These are phyloP conservation scores for Terfezia boudieri DNA, from an alignment of 495 filamentous ascomycete species.

Conservation along the genomic window DNA sequence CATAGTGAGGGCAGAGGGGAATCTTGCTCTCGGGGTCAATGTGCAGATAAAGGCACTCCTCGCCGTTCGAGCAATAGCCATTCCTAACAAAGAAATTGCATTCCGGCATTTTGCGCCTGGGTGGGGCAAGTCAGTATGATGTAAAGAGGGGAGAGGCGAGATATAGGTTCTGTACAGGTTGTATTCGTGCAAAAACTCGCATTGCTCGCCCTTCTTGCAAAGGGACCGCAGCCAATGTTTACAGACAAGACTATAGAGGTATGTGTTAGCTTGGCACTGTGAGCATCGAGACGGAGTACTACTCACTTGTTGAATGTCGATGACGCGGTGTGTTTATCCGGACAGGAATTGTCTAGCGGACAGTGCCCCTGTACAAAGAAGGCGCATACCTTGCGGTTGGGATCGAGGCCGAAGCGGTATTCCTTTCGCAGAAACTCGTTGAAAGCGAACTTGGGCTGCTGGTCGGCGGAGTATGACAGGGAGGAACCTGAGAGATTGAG, in stretches of 20 bases:
- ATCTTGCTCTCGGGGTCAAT: conserved; percentile 61
- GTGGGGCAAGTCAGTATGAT: not conserved
- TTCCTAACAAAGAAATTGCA: conserved; percentile 80
- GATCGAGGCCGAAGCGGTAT: conserved; percentile 19
- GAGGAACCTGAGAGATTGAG: conserved; percentile 5
- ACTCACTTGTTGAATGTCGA: conserved; percentile 16
- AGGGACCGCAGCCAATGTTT: conserved; percentile 96
- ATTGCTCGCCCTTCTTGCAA: conserved; percentile 79
- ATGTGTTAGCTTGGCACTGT: conserved; percentile 1
- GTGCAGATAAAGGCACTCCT: conserved; percentile 92
- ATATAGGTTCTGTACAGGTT: conserved; percentile 35
- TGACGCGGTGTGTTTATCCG: conserved; percentile 14
- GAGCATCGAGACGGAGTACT: not conserved
- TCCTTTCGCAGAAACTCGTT: conserved; percentile 18
- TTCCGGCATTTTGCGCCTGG: conserved; percentile 70
- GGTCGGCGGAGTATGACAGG: conserved; percentile 6
- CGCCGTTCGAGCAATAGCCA: conserved; percentile 83
- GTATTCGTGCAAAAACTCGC: conserved; percentile 96
- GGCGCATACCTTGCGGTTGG: conserved; percentile 15
- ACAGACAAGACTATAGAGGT: conserved; percentile 44
- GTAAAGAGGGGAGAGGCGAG: not conserved
- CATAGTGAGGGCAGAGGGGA: conserved; percentile 81
- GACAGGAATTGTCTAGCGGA: conserved; percentile 16
- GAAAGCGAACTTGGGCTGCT: conserved; percentile 14
- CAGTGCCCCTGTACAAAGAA: conserved; percentile 19